Evolutionary conservation across 805 yeast genomes (phyloP).

Genomic region (Yamadazyma insecticola): DNA sequence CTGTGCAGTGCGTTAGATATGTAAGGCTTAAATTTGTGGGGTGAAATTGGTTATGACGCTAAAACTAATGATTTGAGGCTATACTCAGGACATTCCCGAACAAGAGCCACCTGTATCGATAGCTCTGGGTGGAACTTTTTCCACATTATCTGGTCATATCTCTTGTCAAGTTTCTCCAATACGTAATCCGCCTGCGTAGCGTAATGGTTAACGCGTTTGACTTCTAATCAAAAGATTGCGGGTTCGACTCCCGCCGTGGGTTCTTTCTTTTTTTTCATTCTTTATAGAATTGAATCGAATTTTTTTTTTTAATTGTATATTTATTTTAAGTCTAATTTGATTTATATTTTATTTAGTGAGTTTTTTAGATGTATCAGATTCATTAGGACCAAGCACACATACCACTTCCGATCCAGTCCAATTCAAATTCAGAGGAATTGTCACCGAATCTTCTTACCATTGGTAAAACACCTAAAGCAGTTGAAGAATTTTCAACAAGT

Average conservation of each 20-base stretch:
- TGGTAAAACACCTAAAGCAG: slow-evolving; percentile 21
- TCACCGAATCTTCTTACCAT: slow-evolving; percentile 31
- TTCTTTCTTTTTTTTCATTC: slow-evolving; percentile 11
- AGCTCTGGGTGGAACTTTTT: too few relatives aligned
- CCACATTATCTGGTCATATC: too few relatives aligned
- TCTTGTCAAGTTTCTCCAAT: background rate
- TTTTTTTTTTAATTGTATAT: slow-evolving; percentile 1
- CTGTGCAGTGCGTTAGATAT: too few relatives aligned
- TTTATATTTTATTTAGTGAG: background rate
- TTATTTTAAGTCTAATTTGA: background rate
- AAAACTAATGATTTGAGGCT: too few relatives aligned
- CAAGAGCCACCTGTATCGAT: too few relatives aligned
- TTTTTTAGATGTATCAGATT: background rate
- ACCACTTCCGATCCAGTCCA: slow-evolving; percentile 36
- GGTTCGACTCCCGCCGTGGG: slow-evolving; percentile 57
- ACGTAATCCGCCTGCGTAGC: slow-evolving; percentile 47
- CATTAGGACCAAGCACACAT: slow-evolving; percentile 24
- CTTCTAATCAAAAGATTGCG: slow-evolving; percentile 64
- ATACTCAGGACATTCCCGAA: too few relatives aligned
- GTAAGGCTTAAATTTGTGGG: too few relatives aligned
- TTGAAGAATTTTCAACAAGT: slow-evolving; percentile 17
- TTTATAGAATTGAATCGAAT: background rate
- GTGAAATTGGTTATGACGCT: too few relatives aligned
- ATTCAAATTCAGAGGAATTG: slow-evolving; percentile 19
- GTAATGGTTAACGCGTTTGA: slow-evolving; percentile 67